These are phyloP conservation scores for Pseudogymnoascus sp. DNA, from an alignment of 2,329 filamentous ascomycete species.

Conservation along the genomic window DNA sequence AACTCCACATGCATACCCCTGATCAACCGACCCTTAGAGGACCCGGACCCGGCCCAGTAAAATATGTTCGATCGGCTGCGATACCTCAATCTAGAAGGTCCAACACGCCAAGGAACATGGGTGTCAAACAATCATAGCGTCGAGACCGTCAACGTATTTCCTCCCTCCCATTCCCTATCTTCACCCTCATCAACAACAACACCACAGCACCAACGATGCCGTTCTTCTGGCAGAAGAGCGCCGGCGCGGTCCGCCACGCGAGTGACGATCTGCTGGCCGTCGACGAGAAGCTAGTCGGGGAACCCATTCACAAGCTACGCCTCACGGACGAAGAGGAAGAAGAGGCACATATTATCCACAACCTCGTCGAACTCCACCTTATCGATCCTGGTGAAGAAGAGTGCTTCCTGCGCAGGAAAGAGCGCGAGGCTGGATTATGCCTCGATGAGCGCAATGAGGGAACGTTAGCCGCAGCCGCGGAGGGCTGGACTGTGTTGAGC, in stretches of 20 bases:
- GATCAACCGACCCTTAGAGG: background rate
- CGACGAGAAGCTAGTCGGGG: background rate
- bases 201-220: background rate
- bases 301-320: background rate
- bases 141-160: background rate
- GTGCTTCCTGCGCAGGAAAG: background rate
- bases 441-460: background rate
- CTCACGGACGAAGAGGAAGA: slow-evolving; percentile 3
- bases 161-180: background rate
- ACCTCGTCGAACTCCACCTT: slow-evolving; percentile 1
- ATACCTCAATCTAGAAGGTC: background rate
- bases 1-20: background rate
- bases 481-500: background rate
- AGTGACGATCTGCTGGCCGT: background rate
- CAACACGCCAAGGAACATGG: background rate
- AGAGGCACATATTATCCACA: background rate
- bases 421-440: background rate
- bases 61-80: background rate
- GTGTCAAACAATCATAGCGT: background rate
- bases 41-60: background rate
- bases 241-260: background rate
- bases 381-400: background rate
- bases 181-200: background rate
- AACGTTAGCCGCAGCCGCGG: background rate
- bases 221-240: background rate